Evolutionary conservation across 768 basidiomycete species (phyloP).

Genomic region (Russula sp.): DNA sequence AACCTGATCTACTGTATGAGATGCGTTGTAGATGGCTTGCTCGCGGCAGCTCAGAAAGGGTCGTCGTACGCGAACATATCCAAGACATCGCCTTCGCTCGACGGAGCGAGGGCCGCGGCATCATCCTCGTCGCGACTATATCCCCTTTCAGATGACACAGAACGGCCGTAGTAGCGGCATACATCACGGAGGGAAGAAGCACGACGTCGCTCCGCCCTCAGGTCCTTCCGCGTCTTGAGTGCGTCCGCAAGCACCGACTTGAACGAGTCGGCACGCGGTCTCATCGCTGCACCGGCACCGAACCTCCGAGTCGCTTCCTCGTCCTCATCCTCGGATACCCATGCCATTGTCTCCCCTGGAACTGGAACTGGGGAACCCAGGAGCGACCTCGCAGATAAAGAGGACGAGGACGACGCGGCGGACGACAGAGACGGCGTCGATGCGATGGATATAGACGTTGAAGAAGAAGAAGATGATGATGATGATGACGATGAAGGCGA

Average conservation of each 20-base stretch:
- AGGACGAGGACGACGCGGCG: not conserved
- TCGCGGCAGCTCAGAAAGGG: not conserved
- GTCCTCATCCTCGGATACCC: not conserved
- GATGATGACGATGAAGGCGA: not conserved
- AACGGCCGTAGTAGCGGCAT: not conserved
- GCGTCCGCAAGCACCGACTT: constrained; percentile 14
- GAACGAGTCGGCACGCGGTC: not conserved
- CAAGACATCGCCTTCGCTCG: constrained; percentile 14
- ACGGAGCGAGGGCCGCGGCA: not conserved
- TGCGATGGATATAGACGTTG: not conserved
- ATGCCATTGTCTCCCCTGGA: not conserved
- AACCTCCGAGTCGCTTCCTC: not conserved
- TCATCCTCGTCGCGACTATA: not conserved
- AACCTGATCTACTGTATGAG: too few species aligned
- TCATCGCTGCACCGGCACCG: not conserved
- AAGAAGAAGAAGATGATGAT: not conserved
- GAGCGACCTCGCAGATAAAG: not conserved
- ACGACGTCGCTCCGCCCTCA: constrained; percentile 9
- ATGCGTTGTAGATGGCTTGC: not conserved
- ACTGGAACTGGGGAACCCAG: not conserved
- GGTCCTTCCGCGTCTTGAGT: constrained; percentile 9
- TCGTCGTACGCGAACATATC: constrained; percentile 18
- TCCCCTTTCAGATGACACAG: not conserved
- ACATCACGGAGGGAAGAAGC: not conserved
- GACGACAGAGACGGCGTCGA: constrained; percentile 9